Conservation (phyloP, 2,329 filamentous ascomycete genomes). For the Fusarium foetens region DNA sequence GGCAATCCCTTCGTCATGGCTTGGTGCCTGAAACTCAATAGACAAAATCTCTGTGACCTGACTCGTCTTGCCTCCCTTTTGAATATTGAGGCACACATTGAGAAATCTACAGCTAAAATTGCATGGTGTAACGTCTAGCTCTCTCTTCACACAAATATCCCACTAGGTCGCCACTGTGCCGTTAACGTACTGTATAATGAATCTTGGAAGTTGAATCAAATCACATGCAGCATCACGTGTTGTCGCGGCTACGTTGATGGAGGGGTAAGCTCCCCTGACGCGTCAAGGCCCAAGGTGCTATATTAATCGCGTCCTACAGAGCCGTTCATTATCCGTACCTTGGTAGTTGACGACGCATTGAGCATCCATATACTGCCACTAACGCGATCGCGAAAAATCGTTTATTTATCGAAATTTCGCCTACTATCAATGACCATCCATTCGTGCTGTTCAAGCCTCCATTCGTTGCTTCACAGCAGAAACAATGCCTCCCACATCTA, state of each 20-base stretch:
- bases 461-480: constrained; percentile 7
- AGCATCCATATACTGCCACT: neutral
- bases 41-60: neutral
- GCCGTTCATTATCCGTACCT: neutral
- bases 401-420: neutral
- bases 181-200: neutral
- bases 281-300: constrained; percentile 1
- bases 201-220: neutral
- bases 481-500: constrained; percentile 6
- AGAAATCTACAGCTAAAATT: neutral
- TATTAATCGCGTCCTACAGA: constrained; percentile 29
- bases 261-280: constrained; percentile 17
- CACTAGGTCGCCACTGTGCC: constrained; percentile 8
- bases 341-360: constrained; percentile 4
- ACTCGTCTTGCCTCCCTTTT: neutral
- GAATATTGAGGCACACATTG: neutral
- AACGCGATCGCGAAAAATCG: constrained; percentile 16
- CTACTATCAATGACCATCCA: neutral
- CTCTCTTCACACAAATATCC: neutral
- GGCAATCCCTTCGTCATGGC: neutral
- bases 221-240: constrained; percentile 44
- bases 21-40: neutral
- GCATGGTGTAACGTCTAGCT: neutral
- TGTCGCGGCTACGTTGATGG: constrained; percentile 28
- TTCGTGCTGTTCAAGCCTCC: constrained; percentile 4